These are phyloP conservation scores for Aspergillus jensenii DNA, from an alignment of 2,329 filamentous ascomycete genomes.

Conservation along the genomic window DNA sequence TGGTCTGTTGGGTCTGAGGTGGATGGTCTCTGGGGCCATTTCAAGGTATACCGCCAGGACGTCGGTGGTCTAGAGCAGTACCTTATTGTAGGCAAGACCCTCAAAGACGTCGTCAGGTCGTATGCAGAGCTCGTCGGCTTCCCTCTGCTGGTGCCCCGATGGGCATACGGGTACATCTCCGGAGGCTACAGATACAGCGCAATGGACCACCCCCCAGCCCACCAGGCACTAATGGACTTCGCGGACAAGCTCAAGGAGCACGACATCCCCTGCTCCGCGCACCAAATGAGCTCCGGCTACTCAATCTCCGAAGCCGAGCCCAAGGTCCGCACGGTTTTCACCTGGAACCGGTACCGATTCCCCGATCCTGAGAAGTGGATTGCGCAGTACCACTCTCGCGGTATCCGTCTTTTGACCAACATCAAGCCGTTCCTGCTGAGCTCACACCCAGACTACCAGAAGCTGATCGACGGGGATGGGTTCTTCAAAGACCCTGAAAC, in stretches of 20 bases:
- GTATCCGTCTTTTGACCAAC: slow-evolving; percentile 68
- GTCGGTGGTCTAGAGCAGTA: slow-evolving; percentile 72
- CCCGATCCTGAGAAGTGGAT: slow-evolving; percentile 67
- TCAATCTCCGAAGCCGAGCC: slow-evolving; percentile 66
- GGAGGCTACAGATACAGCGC: slow-evolving; percentile 65
- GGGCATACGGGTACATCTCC: slow-evolving; percentile 71
- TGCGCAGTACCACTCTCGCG: slow-evolving; percentile 60
- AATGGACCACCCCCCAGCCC: slow-evolving; percentile 56
- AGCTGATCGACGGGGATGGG: slow-evolving; percentile 57
- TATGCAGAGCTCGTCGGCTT: slow-evolving; percentile 70
- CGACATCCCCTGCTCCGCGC: slow-evolving; percentile 68
- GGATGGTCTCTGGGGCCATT: slow-evolving; percentile 73
- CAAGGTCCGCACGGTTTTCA: slow-evolving; percentile 69
- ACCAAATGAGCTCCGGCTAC: slow-evolving; percentile 73
- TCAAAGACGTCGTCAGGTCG: slow-evolving; percentile 63
- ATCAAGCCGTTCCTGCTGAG: slow-evolving; percentile 71
- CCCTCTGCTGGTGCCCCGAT: slow-evolving; percentile 66
- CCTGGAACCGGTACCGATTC: slow-evolving; percentile 71
- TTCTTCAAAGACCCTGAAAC: slow-evolving; percentile 64
- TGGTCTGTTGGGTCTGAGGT: slow-evolving; percentile 71
- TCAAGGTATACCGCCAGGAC: slow-evolving; percentile 72
- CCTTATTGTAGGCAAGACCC: slow-evolving; percentile 63
- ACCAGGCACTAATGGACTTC: slow-evolving; percentile 60
- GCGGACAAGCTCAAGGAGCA: slow-evolving; percentile 61
- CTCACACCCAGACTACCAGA: slow-evolving; percentile 66